A percentile compares a stretch with the other conserved stretches of the same genome.
These are phyloP conservation scores for Trichoderma sp. DNA, from an alignment of 2,329 filamentous ascomycete genomes.

Conservation along the genomic window DNA sequence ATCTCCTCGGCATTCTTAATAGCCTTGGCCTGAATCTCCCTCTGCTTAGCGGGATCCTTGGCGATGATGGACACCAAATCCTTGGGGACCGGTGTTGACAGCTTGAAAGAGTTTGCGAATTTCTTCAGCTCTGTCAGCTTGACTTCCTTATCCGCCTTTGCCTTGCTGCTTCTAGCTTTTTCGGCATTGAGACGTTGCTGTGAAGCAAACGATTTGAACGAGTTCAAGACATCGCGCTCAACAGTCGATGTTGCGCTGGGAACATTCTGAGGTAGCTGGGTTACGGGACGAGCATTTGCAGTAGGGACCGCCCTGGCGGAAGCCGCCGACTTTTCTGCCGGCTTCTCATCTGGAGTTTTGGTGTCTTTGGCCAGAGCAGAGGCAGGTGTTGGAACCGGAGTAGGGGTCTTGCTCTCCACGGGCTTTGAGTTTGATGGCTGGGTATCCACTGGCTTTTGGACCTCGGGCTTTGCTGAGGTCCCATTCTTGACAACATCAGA, in stretches of 20 bases:
- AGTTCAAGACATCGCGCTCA: constrained; percentile 61
- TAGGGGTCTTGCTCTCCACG: constrained; percentile 35
- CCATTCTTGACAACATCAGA: constrained; percentile 38
- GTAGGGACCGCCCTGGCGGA: constrained; percentile 20
- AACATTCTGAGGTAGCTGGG: constrained; percentile 25
- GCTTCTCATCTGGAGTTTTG: constrained; percentile 37
- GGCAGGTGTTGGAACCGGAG: constrained; percentile 29
- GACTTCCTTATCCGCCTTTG: constrained; percentile 78
- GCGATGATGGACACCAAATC: constrained; percentile 94
- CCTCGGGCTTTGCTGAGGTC: constrained; percentile 33
- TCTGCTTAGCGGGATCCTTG: constrained; percentile 93
- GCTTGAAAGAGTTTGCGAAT: constrained; percentile 91
- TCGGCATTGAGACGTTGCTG: constrained; percentile 58
- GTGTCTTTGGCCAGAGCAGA: constrained; percentile 35
- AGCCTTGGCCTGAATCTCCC: constrained; percentile 87
- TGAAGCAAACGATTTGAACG: constrained; percentile 65
- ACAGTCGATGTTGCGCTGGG: constrained; percentile 63
- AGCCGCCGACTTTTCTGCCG: constrained; percentile 34
- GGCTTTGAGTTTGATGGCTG: constrained; percentile 38
- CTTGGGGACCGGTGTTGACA: constrained; percentile 85
- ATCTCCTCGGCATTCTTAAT: constrained; percentile 71
- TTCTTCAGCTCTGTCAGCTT: constrained; percentile 94
- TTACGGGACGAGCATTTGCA: constrained; percentile 6
- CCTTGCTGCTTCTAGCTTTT: constrained; percentile 58
- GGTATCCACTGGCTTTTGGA: constrained; percentile 30